Base-by-base conservation (phyloP, 1,284 basidiomycete species). In the Melanopsichium pennsylvanicum region DNA sequence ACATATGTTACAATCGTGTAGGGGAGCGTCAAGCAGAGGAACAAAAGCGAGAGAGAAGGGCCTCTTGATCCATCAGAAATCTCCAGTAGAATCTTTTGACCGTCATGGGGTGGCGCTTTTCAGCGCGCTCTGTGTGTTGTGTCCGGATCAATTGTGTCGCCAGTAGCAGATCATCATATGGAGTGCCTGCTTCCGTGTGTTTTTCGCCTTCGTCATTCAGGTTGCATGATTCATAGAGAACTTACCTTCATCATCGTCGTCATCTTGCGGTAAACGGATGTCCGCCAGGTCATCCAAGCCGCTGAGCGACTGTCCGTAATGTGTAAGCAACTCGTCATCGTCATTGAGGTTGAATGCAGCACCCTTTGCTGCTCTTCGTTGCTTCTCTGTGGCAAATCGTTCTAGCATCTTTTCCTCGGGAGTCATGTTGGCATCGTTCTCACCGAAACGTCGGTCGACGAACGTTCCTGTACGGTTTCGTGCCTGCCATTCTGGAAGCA, bases 361-460 rank as follows among this genome's bases (percentile, higher is more conserved):
- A 40, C 89, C 88, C 81, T 90, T 92, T 37, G 90, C 89, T 56
- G 72, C 50, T 23, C 73, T 52, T 11, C 66, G 49, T 44, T 79
- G 73, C 39, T 76, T 70, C 81, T 97, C 95, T 60, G 87, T 87
- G 5, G 93, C 97, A 81, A 97, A 98, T 31, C 96, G 89, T 82
- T 97, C 93, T 23, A 98, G 86, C 89, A 97, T 97, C 69, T 93
- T 90, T 75, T 98, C 95, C 81, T 99, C 96, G 15, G 93, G 85
- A 10, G 90, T 89, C 86, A 98, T 88, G 10, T 87, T 86, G 2
- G 93, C 88, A 74, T 98, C 89, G 74, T 91, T 89, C 86, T 98
- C 96, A 83, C 96, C 96, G 75, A 98, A 97, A 33, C 96, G 89
- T 50, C 92, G 87, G 82, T 99, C 96, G 48, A 95, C 84, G 68